Evolutionary conservation across 176 grass and related monocot genomes (phyloP), one percentile per base, ranked within the genome.

Genomic region (Juncus effusus): DNA sequence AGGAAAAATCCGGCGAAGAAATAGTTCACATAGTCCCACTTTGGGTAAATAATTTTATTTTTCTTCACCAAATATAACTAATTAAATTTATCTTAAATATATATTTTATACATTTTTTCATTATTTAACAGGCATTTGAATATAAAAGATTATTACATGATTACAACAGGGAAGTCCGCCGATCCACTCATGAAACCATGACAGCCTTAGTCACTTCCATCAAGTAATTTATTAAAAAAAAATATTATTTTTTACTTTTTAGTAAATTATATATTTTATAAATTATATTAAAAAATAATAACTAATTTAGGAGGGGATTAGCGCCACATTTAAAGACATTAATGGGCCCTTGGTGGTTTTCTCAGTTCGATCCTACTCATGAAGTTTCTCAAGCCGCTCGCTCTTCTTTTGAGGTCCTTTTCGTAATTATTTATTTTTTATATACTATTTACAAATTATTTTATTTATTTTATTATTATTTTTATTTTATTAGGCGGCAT

Each of bases 271-370:
- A 75, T 75, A 35, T n/a, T 64, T 16, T 85, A 13, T 1, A 69
- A 36, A 72, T 37, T 38, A 12, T 36, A n/a, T 76, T 10, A 60
- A 65, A 36, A 55, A 57, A 74, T 38, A 60, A 54, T 36, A 10
- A 61, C 40, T 67, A 81, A 60, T 84, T 61, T 74, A 96, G 93
- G 93, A 91, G 82, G 67, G 93, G 87, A 45, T 83, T 96, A 64
- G 87, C 93, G 65, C 87, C 88, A 39, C 85, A 96, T 72, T 74
- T 96, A 38, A 96, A 91, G 81, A 83, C 82, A 74, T 79, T 96
- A 60, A 91, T 96, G 93, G 93, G 93, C 39, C 85, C 93, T 56
- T 96, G 93, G 93, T 96, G 93, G 93, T 89, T 82, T 84, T 96
- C 93, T 83, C 88, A 96, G 73, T 96, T 96, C 79, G 93, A 96